These are phyloP conservation scores for Caryopteris hybrid DNA, from an alignment of 305 asterid genomes.

Conservation along the genomic window DNA sequence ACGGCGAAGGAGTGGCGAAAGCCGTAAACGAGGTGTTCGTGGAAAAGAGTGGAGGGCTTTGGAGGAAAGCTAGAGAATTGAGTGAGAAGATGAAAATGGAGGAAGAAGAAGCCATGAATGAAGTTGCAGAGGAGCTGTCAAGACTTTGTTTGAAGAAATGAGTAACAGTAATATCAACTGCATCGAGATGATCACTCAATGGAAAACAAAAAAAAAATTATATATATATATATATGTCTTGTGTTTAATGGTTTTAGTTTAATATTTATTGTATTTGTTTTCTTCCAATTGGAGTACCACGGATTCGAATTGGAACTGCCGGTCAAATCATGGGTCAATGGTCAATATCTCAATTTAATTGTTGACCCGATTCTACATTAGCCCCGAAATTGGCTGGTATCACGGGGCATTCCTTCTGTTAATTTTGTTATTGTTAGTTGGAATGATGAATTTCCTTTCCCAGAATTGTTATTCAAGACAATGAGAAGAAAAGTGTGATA, in stretches of 20 bases:
- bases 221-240: no score
- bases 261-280: no score
- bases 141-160: not conserved
- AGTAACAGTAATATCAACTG: not conserved
- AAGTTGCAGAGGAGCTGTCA: slow-evolving; percentile 7
- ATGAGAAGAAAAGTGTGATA: not conserved
- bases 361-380: no score
- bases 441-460: not conserved
- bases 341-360: no score
- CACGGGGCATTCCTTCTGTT: slow-evolving; percentile 22
- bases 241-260: no score
- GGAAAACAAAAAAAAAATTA: no score
- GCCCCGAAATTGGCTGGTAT: no score
- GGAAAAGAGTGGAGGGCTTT: not conserved
- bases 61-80: slow-evolving; percentile 7
- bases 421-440: not conserved
- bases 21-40: slow-evolving; percentile 1
- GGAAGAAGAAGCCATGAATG: not conserved
- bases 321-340: no score
- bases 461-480: not conserved
- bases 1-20: slow-evolving; percentile 1
- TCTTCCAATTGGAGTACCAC: no score
- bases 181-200: not conserved
- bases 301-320: no score
- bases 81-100: slow-evolving; percentile 15